Conservation (phyloP, 164 flowering plant species). For the Sextonia rubra region DNA sequence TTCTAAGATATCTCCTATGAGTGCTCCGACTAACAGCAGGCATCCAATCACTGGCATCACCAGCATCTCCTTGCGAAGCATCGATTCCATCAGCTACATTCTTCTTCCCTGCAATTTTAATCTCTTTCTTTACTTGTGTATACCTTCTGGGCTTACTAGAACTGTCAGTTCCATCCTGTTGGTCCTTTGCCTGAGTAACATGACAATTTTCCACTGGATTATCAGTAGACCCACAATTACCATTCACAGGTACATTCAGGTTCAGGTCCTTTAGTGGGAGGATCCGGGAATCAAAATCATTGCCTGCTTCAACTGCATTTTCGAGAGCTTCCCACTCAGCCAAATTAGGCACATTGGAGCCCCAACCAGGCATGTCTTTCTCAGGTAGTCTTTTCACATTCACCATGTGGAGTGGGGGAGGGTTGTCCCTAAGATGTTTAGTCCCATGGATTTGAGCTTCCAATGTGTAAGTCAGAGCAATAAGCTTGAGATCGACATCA, state of each 20-base stretch:
- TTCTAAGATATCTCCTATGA: conserved; percentile 70
- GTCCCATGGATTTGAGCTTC: conserved; percentile 87
- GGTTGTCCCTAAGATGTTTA: conserved; percentile 64
- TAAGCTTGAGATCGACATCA: conserved; percentile 91
- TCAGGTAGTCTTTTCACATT: conserved; percentile 75
- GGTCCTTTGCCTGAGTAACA: conserved; percentile 31
- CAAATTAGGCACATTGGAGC: conserved; percentile 83
- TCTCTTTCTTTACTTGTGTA: conserved; percentile 47
- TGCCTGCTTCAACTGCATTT: conserved; percentile 33
- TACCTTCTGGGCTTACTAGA: conserved; percentile 32
- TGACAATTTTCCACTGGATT: conserved; percentile 23
- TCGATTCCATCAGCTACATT: conserved; percentile 80
- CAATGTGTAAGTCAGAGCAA: conserved; percentile 81
- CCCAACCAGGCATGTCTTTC: conserved; percentile 98
- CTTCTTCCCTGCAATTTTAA: conserved; percentile 73
- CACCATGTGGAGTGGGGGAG: conserved; percentile 74
- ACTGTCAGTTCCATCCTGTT: conserved; percentile 26
- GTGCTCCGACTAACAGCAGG: conserved; percentile 94
- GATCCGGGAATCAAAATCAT: conserved; percentile 53
- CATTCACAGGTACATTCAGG: conserved; percentile 42
- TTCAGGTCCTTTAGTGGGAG: conserved; percentile 71
- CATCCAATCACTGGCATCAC: conserved; percentile 59
- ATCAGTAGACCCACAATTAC: conserved; percentile 22
- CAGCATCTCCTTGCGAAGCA: conserved; percentile 78
- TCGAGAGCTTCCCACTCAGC: conserved; percentile 98